Evolutionary conservation across 306 rosid genomes (phyloP), one percentile per base, ranked within the genome.

Genomic region (Begonia loranthoides): DNA sequence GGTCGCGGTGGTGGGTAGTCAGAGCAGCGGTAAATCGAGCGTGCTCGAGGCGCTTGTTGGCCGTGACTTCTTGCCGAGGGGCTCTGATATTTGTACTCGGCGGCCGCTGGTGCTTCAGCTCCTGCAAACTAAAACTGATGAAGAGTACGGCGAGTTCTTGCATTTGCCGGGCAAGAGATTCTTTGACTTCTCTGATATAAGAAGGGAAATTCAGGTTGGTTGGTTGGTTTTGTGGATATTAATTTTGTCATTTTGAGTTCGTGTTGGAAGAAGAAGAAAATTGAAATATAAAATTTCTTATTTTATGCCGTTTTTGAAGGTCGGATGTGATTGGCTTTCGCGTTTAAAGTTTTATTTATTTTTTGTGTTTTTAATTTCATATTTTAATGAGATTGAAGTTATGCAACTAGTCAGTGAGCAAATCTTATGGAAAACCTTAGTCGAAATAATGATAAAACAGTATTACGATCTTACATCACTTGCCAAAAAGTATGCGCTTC

Each of bases 21-120:
- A 92, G 77, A 92, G 99, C 51, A 86, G 99, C 60, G 96, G 99
- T 60, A 92, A 92, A 86, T 92, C 99, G 17, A 92, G 99, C 66
- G 99, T 92, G 55, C 96, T 92, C 12, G 96, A 92, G 58, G 71
- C 99, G 9, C 93, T 92, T 7, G 96, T 86, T 9, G 99, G 99
- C 45, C 94, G 99, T 5, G 99, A 92, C 69, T 92, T 92, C 67
- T 73, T 92, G 50, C 96, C 99, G 0, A 70, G 99, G 24, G 99
- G 99, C 49, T 71, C 84, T 17, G 99, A 92, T 16, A 86, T 92
- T 56, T 92, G 99, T 56, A 86, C 99, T 3, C 81, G 96, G 49
- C 69, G 96, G 24, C 99, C 99, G 0, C 87, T 92, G 15, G 94
- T 92, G 33, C 93, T 92, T 24, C 96, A 92, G 88, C 92, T 92